Evolutionary conservation across 495 filamentous ascomycete species (phyloP), one percentile per base, ranked within the genome.

Genomic region (Amniculicola lignicola): DNA sequence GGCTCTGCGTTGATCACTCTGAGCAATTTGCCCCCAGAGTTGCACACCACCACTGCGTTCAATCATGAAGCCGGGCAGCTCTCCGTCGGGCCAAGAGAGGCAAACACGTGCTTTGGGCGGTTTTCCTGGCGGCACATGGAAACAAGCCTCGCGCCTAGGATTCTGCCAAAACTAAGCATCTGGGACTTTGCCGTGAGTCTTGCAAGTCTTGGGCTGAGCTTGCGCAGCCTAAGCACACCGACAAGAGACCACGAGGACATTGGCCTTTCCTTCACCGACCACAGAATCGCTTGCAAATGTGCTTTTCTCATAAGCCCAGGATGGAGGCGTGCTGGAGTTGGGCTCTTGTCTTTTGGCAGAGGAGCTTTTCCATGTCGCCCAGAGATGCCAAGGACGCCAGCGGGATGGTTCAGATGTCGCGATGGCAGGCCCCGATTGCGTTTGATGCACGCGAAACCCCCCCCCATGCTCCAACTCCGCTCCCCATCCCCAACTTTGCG

Each of bases 351-450:
- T n/a, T n/a, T n/a, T n/a, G n/a, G n/a, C n/a, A n/a, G 21, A 28
- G 43, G 40, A 43, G 16, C 40, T 6, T 46, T 28, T 24, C n/a
- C 21, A 28, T 2, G 7, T 36, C 45, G 27, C 36, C 50, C 45
- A 6, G 7, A 4, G 28, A 16, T 41, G 36, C 45, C 54, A 31
- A 57, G 45, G 21, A 12, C 25, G 43, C 53, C 33, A 57, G 29
- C 35, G 23, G 16, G 25, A 19, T 21, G 36, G 41, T 25, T 4
- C 35, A 16, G 53, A 57, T 57, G 27, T 57, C 54, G 54, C 54
- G 51, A 57, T 57, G 11, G 16, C 54, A 37, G 23, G 45, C 28
- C 46, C 19, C 18, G 9, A 57, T 57, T 51, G 54, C 54, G 54
- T 27, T 16, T 43, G 45, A 49, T 22, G 16, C 33, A 14, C 7